These are phyloP conservation scores for Epichloe glyceriae DNA, from an alignment of 2,329 filamentous ascomycete species.

Conservation along the genomic window DNA sequence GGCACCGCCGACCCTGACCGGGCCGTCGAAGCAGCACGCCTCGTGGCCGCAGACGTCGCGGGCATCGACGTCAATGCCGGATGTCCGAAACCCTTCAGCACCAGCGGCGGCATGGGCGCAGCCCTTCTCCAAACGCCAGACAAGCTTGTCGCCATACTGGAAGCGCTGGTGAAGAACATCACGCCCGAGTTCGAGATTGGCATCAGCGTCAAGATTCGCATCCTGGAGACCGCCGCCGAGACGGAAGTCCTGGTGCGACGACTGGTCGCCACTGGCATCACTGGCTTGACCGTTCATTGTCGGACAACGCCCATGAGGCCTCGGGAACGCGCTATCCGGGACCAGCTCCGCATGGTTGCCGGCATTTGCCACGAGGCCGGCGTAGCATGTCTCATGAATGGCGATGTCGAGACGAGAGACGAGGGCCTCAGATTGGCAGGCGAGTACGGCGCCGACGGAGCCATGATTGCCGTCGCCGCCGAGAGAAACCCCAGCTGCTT, in stretches of 20 bases:
- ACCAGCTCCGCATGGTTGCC: constrained; percentile 73
- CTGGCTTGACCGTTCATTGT: constrained; percentile 84
- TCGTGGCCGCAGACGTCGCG: constrained; percentile 77
- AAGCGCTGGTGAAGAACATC: constrained; percentile 68
- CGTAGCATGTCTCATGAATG: constrained; percentile 91
- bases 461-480: constrained; percentile 91
- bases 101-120: constrained; percentile 87
- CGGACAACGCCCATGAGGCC: constrained; percentile 94
- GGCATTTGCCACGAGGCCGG: constrained; percentile 69
- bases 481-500: constrained; percentile 90
- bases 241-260: constrained; percentile 67
- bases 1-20: constrained; percentile 73
- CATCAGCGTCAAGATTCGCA: constrained; percentile 91
- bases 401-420: constrained; percentile 68
- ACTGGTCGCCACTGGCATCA: constrained; percentile 80
- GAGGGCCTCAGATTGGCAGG: constrained; percentile 57
- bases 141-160: constrained; percentile 68
- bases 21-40: constrained; percentile 70
- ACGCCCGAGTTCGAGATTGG: constrained; percentile 70
- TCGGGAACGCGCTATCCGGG: constrained; percentile 72
- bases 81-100: constrained; percentile 96
- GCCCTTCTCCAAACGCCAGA: constrained; percentile 79
- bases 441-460: constrained; percentile 80
- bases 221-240: constrained; percentile 62
- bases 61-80: constrained; percentile 97